Evolutionary conservation across 2,329 filamentous ascomycete species (phyloP), one percentile per base, ranked within the genome.

Genomic region (Arthrobotrys megalospora): DNA sequence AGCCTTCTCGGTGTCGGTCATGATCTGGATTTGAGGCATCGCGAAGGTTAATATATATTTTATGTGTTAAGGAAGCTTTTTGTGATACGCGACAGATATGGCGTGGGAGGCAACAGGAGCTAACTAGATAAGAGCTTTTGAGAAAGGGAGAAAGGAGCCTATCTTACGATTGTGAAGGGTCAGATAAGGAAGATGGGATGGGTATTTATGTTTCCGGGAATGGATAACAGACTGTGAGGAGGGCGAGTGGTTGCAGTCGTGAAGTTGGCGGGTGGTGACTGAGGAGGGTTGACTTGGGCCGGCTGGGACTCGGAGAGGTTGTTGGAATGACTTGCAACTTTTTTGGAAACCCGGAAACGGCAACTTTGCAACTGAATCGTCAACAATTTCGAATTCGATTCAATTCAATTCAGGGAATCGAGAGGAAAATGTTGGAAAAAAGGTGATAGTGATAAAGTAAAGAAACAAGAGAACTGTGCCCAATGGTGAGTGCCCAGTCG

Each of bases 181-280:
- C 12, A 19, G 32, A 19, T 14, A 36, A 34, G 6, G 50, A 6
- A 36, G 21, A 47, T 47, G 4, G 8, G n/a, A 34, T 34, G 38
- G 41, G 21, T 64, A 47, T 64, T 64, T 47, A 58, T 58, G 6
- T 64, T 19, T 19, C 11, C 14, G 86, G 78, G 81, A 83, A 80
- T 84, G 86, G 63, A 84, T 82, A 34, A 82, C 82, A 79, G 82
- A 79, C 83, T 83, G 67, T 82, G 70, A 80, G 81, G 81, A 69
- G 78, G 67, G 78, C 81, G 79, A 71, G 82, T 84, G 50, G 70
- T 71, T n/a, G 19, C n/a, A 1, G 43, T 50, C 16, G 66, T 60
- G 36, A 32, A 24, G 48, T n/a, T n/a, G n/a, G n/a, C n/a, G n/a
- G 38, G 19, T 32, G 16, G 70, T 80, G 64, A 50, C 60, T 5